A percentile compares a stretch with the other conserved stretches of the same genome.
Evolutionary conservation across 768 basidiomycete genomes (phyloP).

Genomic region (Mycena vulgaris): DNA sequence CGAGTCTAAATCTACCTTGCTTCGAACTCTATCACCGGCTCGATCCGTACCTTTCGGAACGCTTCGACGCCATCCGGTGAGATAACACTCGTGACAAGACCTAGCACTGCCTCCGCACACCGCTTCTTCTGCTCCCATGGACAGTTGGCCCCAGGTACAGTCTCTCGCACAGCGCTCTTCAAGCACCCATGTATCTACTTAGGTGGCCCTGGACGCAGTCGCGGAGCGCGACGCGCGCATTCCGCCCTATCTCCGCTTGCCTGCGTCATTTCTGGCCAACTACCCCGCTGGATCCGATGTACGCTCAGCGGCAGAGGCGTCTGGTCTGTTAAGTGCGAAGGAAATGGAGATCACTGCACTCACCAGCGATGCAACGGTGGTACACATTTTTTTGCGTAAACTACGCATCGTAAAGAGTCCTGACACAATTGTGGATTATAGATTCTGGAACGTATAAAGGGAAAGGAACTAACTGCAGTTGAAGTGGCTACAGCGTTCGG

Average conservation of each 20-base stretch:
- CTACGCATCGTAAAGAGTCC: not conserved
- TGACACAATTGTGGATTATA: not conserved
- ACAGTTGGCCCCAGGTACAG: too few relatives aligned
- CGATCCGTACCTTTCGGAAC: too few relatives aligned
- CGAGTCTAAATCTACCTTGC: too few relatives aligned
- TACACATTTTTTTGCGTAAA: conserved; percentile 14
- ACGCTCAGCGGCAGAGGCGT: conserved; percentile 48
- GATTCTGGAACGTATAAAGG: conserved; percentile 44
- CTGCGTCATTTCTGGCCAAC: conserved; percentile 27
- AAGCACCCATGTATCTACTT: too few relatives aligned
- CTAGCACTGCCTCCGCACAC: too few relatives aligned
- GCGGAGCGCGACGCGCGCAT: conserved; percentile 35
- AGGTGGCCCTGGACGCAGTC: conserved; percentile 35
- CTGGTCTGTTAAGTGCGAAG: conserved; percentile 48
- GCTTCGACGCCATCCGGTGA: too few relatives aligned
- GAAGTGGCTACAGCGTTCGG: conserved; percentile 59
- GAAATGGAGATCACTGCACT: conserved; percentile 53
- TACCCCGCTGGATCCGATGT: conserved; percentile 46
- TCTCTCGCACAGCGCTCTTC: too few relatives aligned
- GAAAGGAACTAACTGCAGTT: conserved; percentile 53
- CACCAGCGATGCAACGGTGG: conserved; percentile 50
- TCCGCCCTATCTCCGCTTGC: conserved; percentile 24
- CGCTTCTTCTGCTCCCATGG: too few relatives aligned
- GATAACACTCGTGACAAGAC: too few relatives aligned
- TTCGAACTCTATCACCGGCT: too few relatives aligned